These are phyloP conservation scores for Cymbopogon citratus DNA, from an alignment of 176 grass and related monocot genomes.

Conservation along the genomic window DNA sequence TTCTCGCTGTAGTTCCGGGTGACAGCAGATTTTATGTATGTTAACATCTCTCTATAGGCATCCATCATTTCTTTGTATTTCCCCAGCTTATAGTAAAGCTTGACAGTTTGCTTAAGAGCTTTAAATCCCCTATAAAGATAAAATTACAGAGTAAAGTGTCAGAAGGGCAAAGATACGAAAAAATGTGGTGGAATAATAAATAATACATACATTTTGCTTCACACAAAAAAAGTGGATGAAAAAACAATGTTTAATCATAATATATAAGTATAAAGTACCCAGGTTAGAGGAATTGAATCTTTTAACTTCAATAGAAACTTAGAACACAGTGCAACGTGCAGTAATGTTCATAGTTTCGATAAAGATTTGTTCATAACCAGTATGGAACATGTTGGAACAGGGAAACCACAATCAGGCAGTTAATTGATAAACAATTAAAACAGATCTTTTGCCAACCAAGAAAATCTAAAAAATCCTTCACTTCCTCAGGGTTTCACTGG, in stretches of 20 bases:
- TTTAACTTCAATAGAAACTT: not conserved
- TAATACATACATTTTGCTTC: conserved; percentile 11
- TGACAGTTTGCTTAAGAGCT: conserved; percentile 97
- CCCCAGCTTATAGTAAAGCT: conserved; percentile 91
- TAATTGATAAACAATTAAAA: not conserved
- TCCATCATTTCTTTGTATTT: conserved; percentile 98
- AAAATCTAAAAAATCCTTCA: not conserved
- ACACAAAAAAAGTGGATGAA: not conserved
- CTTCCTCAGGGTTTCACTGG: not conserved
- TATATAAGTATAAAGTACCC: not conserved
- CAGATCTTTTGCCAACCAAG: not conserved
- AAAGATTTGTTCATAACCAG: not conserved
- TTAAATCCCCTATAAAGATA: conserved; percentile 78
- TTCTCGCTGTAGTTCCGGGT: conserved; percentile 99
- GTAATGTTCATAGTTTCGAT: not conserved
- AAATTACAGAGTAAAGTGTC: not conserved
- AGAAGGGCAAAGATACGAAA: not conserved
- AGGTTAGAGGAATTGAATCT: not conserved
- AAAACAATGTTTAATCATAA: not conserved
- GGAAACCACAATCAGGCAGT: not conserved
- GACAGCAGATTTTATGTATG: conserved; percentile 96
- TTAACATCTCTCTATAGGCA: conserved; percentile 93
- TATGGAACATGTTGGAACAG: not conserved
- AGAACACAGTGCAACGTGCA: not conserved
- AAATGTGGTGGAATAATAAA: not conserved